These are phyloP conservation scores for Ailanthus altissimus DNA, from an alignment of 345 rosid genomes.

Conservation along the genomic window DNA sequence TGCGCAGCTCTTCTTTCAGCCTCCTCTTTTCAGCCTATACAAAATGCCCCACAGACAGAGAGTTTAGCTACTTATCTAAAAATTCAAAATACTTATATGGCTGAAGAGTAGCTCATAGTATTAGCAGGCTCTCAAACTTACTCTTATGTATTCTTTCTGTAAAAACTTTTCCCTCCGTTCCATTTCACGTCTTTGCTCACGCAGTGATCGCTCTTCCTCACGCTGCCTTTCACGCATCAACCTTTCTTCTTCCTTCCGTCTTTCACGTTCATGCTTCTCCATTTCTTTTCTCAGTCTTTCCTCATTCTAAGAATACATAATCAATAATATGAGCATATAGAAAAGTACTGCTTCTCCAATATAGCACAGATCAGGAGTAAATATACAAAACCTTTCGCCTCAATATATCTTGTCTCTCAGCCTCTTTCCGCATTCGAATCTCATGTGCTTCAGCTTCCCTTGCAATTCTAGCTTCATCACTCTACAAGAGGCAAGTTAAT, in stretches of 20 bases:
- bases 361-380: slow-evolving; percentile 12
- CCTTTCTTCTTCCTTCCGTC: slow-evolving; percentile 94
- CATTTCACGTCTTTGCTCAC: slow-evolving; percentile 91
- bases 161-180: slow-evolving; percentile 90
- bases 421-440: slow-evolving; percentile 63
- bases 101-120: neutral
- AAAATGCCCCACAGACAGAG: slow-evolving; percentile 18
- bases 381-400: slow-evolving; percentile 66
- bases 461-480: slow-evolving; percentile 60
- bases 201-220: slow-evolving; percentile 85
- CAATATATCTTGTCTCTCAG: slow-evolving; percentile 67
- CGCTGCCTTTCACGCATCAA: slow-evolving; percentile 89
- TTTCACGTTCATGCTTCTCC: slow-evolving; percentile 94
- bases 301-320: slow-evolving; percentile 60
- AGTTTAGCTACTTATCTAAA: slow-evolving; percentile 7
- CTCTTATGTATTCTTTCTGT: slow-evolving; percentile 75
- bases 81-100: neutral
- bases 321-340: slow-evolving; percentile 26
- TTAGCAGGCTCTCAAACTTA: slow-evolving; percentile 33
- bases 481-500: slow-evolving; percentile 42
- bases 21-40: slow-evolving; percentile 82
- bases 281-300: slow-evolving; percentile 85
- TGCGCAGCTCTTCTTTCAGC: slow-evolving; percentile 87
- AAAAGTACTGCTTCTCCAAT: neutral
- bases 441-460: slow-evolving; percentile 79